A percentile compares a stretch with the other conserved stretches of the same genome.
phyloP scores from a whole-genome alignment of 176 grass and related monocot genomes.

The Zoysia pacifica region DNA sequence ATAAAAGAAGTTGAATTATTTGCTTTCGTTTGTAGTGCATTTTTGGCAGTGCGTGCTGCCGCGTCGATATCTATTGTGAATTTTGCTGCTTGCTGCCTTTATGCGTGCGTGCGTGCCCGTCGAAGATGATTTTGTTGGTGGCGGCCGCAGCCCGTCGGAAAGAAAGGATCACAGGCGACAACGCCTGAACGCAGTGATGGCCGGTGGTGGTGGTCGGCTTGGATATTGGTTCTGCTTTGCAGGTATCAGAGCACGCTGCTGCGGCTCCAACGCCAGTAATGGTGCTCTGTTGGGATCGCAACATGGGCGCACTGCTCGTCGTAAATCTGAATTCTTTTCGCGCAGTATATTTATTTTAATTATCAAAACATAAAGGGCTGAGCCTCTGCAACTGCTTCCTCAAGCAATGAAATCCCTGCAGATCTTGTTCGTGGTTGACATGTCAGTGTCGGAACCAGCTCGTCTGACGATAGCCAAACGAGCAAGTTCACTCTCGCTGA shows the following conservation, averaged over 20 bases:
- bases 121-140: slow-evolving; percentile 36
- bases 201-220: slow-evolving; percentile 35
- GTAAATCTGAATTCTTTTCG: no score
- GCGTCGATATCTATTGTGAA: no score
- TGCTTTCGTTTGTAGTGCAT: not conserved
- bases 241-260: slow-evolving; percentile 7
- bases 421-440: slow-evolving; percentile 33
- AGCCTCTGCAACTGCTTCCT: not conserved
- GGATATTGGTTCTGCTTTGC: slow-evolving; percentile 18
- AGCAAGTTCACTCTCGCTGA: no score
- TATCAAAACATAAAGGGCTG: not conserved
- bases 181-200: slow-evolving; percentile 5
- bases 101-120: not conserved
- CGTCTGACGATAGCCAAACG: no score
- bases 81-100: not conserved
- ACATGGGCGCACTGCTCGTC: not conserved
- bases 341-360: no score
- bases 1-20: not conserved
- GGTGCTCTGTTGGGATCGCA: slow-evolving; percentile 34
- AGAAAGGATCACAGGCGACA: not conserved
- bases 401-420: slow-evolving; percentile 2
- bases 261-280: not conserved
- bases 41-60: no score
- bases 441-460: slow-evolving; percentile 23
- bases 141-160: not conserved